Evolutionary conservation across 495 filamentous ascomycete species (phyloP), one percentile per base, ranked within the genome.

Genomic region (Aspergillus saccharolyticus): DNA sequence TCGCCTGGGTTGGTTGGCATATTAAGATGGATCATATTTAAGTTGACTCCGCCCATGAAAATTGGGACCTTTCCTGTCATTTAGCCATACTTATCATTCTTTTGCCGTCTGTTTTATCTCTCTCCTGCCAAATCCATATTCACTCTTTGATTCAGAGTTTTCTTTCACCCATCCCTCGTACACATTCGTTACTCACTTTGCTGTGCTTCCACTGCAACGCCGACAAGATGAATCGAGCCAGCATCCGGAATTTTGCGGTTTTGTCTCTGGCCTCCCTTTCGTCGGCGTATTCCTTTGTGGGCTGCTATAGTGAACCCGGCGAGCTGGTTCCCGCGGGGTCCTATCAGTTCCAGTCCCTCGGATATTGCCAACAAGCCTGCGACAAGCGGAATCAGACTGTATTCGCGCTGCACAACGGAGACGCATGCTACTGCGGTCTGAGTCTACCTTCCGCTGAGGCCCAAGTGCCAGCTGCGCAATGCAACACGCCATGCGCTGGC

Each of bases 381-480:
- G 20, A 54, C 4, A 53, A 55, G 5, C 58, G 52, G 8, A 60
- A 60, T 21, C 69, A 68, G 50, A 56, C 63, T 15, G 57, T 77
- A 18, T 68, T 63, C 22, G 75, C 62, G 16, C 55, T 72, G 22
- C 70, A 60, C 42, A 47, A 64, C 19, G 74, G 71, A 19, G 56
- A 56, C 7, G 55, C 69, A 42, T 78, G 76, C 61, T 67, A 53
- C 42, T 78, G 76, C 61, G 67, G 70, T 10, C 63, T 75, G 52
- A 30, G 64, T 25, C 45, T 72, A 2, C 74, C 76, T 5, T 50
- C 63, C 3, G 16, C 58, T 10, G 59, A 60, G 22, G 62, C 54
- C 44, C 68, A 71, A 61, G 54, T 73, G 16, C 63, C 65, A 33
- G 64, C 69, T 52, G 66, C 64, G 4, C 42, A 70, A 53, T 78